Percentiles rank a stretch among this genome's conserved stretches.
Conservation (phyloP, 805 yeast genomes). For the Deakozyma indianensis region DNA sequence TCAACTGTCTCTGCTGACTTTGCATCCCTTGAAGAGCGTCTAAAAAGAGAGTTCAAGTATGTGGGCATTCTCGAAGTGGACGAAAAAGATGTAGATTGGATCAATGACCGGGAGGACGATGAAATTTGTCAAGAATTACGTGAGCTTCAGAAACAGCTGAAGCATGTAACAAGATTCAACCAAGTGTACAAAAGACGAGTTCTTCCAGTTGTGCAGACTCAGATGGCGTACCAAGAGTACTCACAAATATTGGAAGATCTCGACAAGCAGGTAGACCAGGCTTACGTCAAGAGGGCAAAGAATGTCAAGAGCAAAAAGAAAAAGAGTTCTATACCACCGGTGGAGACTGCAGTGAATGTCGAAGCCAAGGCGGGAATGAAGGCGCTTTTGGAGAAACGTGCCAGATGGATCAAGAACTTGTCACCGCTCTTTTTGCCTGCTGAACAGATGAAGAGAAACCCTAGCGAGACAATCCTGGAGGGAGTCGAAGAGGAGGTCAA, state of each 20-base stretch:
- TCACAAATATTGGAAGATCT: constrained; percentile 79
- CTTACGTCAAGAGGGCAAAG: constrained; percentile 69
- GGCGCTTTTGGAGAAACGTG: constrained; percentile 71
- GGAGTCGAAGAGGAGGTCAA: constrained; percentile 29
- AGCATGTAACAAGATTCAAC: constrained; percentile 46
- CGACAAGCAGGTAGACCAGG: constrained; percentile 94
- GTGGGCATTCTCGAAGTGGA: constrained; percentile 59
- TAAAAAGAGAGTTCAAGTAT: constrained; percentile 74
- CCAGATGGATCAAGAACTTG: constrained; percentile 76
- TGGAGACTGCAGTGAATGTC: constrained; percentile 22
- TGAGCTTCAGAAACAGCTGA: constrained; percentile 51
- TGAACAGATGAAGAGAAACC: constrained; percentile 64
- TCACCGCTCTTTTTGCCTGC: constrained; percentile 68
- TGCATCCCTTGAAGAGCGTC: constrained; percentile 68
- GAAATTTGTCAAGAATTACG: constrained; percentile 81
- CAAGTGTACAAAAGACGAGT: constrained; percentile 50
- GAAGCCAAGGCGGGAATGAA: constrained; percentile 68
- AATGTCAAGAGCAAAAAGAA: constrained; percentile 53
- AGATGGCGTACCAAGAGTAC: constrained; percentile 91
- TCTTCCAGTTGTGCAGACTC: constrained; percentile 67
- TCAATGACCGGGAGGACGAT: constrained; percentile 75
- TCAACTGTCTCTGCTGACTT: constrained; percentile 46
- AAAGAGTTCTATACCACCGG: constrained; percentile 11
- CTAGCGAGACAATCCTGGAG: constrained; percentile 44
- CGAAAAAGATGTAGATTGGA: constrained; percentile 48